Percentiles rank a stretch among this genome's conserved stretches.
phyloP scores from a whole-genome alignment of 768 basidiomycete genomes.

The Russula emetica region DNA sequence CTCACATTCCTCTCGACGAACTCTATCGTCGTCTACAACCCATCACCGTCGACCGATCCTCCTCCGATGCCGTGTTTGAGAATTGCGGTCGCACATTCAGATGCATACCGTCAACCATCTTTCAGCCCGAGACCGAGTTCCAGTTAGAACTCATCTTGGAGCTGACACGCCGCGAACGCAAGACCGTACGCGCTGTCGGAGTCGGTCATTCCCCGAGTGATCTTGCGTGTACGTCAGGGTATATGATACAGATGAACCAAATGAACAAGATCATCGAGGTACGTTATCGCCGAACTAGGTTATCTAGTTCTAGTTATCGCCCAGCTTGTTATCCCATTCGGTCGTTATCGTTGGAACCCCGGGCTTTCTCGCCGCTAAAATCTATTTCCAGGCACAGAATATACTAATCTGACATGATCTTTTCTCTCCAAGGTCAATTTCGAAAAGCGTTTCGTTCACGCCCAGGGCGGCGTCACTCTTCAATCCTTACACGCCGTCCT shows the following conservation, averaged over 20 bases:
- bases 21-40: slow-evolving; percentile 54
- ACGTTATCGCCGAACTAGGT: slow-evolving; percentile 34
- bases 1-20: slow-evolving; percentile 41
- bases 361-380: slow-evolving; percentile 6
- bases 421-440: slow-evolving; percentile 55
- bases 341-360: slow-evolving; percentile 14
- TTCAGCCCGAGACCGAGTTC: slow-evolving; percentile 64
- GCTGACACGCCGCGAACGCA: slow-evolving; percentile 68
- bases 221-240: slow-evolving; percentile 83
- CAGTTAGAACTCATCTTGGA: slow-evolving; percentile 76
- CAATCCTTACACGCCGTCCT: slow-evolving; percentile 68
- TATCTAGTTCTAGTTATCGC: slow-evolving; percentile 20
- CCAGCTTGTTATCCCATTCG: not conserved
- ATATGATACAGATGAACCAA: slow-evolving; percentile 75
- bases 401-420: slow-evolving; percentile 24
- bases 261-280: slow-evolving; percentile 76
- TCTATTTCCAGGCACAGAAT: slow-evolving; percentile 18
- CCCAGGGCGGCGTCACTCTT: slow-evolving; percentile 76
- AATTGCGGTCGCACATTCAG: slow-evolving; percentile 87
- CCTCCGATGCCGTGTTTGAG: slow-evolving; percentile 48
- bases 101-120: slow-evolving; percentile 65
- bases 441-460: slow-evolving; percentile 62
- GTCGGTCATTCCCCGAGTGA: slow-evolving; percentile 94
- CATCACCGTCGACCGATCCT: slow-evolving; percentile 46
- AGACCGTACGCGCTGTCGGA: slow-evolving; percentile 74